Conservation (phyloP, 139 green algal species). For the Chlorella sp. region DNA sequence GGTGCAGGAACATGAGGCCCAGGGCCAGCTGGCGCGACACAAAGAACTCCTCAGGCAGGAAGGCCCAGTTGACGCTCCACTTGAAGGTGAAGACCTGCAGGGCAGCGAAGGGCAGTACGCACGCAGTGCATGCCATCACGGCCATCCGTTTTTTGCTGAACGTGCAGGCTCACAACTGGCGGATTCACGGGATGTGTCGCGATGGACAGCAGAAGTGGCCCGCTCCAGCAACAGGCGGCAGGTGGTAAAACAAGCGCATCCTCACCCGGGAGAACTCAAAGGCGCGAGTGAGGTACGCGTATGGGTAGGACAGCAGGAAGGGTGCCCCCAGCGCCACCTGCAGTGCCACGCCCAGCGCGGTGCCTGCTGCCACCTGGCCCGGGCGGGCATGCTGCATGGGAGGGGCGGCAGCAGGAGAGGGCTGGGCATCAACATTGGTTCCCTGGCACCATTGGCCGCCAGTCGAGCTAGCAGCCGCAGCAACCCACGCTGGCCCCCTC, state of each 20-base stretch:
- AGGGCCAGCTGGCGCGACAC: slow-evolving; percentile 62
- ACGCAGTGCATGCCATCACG: too few species aligned
- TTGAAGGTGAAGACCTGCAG: slow-evolving; percentile 70
- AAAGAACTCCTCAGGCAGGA: slow-evolving; percentile 80
- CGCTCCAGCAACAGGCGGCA: too few species aligned
- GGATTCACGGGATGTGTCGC: too few species aligned
- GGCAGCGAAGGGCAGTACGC: background rate
- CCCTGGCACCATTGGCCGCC: too few species aligned
- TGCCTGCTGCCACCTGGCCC: slow-evolving; percentile 4
- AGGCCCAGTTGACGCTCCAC: slow-evolving; percentile 92
- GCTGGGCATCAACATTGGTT: background rate
- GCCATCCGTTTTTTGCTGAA: too few species aligned
- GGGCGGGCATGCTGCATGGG: slow-evolving; percentile 34
- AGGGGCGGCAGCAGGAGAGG: too few species aligned
- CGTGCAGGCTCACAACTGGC: too few species aligned
- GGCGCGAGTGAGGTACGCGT: slow-evolving; percentile 63
- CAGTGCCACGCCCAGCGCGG: slow-evolving; percentile 43
- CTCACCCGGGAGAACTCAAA: slow-evolving; percentile 81
- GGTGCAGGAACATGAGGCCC: slow-evolving; percentile 66
- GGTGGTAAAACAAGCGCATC: too few species aligned
- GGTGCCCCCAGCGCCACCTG: slow-evolving; percentile 71
- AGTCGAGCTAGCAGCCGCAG: too few species aligned
- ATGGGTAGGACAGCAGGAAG: slow-evolving; percentile 67
- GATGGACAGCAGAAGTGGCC: too few species aligned
- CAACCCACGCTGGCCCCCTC: too few species aligned